Evolutionary conservation across 139 green algal genomes (phyloP).

Genomic region (Astrephomene gubernaculifera): DNA sequence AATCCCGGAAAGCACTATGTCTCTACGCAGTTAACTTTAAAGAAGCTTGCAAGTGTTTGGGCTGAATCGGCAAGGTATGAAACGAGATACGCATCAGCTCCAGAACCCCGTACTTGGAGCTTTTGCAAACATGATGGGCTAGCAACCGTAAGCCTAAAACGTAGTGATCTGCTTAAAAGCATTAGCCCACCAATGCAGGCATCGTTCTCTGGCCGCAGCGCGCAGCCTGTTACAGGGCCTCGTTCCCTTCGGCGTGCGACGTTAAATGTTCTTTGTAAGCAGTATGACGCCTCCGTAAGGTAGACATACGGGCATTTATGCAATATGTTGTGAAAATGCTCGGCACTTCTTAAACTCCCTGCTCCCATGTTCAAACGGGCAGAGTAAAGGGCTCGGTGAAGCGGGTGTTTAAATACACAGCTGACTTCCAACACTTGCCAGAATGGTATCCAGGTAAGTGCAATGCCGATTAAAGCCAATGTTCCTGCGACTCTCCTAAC

Average conservation of each 20-base stretch:
- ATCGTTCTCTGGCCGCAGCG: neutral
- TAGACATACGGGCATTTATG: neutral
- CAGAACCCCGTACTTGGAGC: too few relatives aligned
- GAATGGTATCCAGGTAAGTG: constrained; percentile 38
- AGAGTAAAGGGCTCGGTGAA: constrained; percentile 10
- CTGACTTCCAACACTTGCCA: constrained; percentile 18
- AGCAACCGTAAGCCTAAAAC: too few relatives aligned
- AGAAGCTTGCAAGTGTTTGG: too few relatives aligned
- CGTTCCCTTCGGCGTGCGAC: neutral
- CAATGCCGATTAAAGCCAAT: neutral
- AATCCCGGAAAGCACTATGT: too few relatives aligned
- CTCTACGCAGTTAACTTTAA: too few relatives aligned
- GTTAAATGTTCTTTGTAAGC: neutral
- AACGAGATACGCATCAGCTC: too few relatives aligned
- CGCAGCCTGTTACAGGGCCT: neutral
- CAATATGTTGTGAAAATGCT: neutral
- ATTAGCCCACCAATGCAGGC: constrained; percentile 31
- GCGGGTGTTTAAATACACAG: constrained; percentile 35
- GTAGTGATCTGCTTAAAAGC: too few relatives aligned
- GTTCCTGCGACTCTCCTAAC: too few relatives aligned
- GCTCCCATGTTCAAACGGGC: neutral
- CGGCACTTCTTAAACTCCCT: neutral
- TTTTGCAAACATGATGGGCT: too few relatives aligned
- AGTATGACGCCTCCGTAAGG: constrained; percentile 27
- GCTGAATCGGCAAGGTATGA: too few relatives aligned